Base-by-base conservation (phyloP, 1,284 basidiomycete genomes). In the Exobasidium cylindrosporum region DNA sequence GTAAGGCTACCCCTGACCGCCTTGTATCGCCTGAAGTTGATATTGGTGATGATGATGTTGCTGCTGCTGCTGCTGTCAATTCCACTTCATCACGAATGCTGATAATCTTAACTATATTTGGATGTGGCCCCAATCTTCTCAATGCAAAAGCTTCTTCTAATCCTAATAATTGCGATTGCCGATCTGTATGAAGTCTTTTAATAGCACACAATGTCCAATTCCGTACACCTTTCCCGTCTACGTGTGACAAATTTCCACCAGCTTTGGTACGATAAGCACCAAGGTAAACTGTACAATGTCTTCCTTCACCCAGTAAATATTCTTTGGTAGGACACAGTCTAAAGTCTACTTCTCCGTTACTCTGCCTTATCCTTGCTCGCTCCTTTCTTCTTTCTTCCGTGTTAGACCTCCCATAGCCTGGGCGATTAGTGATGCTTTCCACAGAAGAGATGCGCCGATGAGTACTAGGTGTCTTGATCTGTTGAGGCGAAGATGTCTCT, bases 61-160 rank as follows among this genome's bases (percentile, higher is more conserved):
- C 14, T 14, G 57, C 10, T 46, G 57, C 21, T 10, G 35, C 17
- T 30, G 44, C 14, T 14, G 57, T 14, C 23, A 58, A 30, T 28
- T 21, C 44, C 28, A 79, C 70, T 55, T 79, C 76, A 52, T 79
- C 77, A 5, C 72, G 53, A 24, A 79, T 71, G 50, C 70, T 69
- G 35, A 79, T 69, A 21, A 79, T 64, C 23, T 63, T 58, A 32
- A 79, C 73, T 17, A 79, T 67, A 56, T 73, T 66, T 5, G 74
- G 73, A 65, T 79, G 76, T 6, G 55, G 45, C 1, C 77, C 77
- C 4, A 79, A 63, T 24, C 73, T 62, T 23, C 77, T 65, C 21
- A 79, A 63, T 2, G 76, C 76, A 61, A 77, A 79, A 1, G 69
- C 77, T 62, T 79, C 77, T 44, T 78, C 76, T 2, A 79, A 63